These are phyloP conservation scores for Epithele typhae DNA, from an alignment of 768 basidiomycete genomes.

Conservation along the genomic window DNA sequence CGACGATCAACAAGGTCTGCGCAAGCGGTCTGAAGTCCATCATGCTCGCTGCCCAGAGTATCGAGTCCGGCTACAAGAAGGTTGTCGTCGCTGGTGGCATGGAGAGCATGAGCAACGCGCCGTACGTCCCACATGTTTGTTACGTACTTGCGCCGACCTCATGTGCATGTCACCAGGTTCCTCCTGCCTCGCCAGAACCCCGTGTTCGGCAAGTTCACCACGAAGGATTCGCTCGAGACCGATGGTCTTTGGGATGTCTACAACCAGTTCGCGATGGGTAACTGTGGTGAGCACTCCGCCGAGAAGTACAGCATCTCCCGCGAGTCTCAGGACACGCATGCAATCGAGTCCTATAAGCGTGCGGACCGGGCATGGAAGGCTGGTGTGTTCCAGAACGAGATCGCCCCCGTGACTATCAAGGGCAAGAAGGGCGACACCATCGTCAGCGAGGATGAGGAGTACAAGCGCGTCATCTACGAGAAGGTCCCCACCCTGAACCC, in stretches of 20 bases:
- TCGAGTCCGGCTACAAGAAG: slow-evolving; percentile 78
- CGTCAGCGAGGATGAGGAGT: slow-evolving; percentile 94
- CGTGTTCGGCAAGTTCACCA: slow-evolving; percentile 82
- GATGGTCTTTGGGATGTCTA: slow-evolving; percentile 98
- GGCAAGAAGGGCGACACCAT: slow-evolving; percentile 92
- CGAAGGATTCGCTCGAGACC: slow-evolving; percentile 81
- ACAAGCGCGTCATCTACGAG: slow-evolving; percentile 93
- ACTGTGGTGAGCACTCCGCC: slow-evolving; percentile 88
- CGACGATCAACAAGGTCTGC: slow-evolving; percentile 99
- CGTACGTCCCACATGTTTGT: slow-evolving; percentile 52
- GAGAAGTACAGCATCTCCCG: slow-evolving; percentile 80
- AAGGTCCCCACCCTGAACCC: slow-evolving; percentile 88
- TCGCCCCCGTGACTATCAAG: slow-evolving; percentile 86
- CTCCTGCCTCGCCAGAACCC: slow-evolving; percentile 79
- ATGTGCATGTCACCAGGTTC: slow-evolving; percentile 46
- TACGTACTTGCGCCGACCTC: not conserved
- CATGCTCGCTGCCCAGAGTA: slow-evolving; percentile 89
- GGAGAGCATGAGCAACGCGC: slow-evolving; percentile 99
- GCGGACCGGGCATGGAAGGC: slow-evolving; percentile 87
- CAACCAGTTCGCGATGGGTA: slow-evolving; percentile 98
- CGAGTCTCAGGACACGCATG: slow-evolving; percentile 85
- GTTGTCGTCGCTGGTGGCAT: slow-evolving; percentile 95
- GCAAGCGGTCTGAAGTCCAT: slow-evolving; percentile 96
- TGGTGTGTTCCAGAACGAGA: slow-evolving; percentile 82
- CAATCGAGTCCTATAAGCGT: slow-evolving; percentile 92